Conservation (phyloP, 768 basidiomycete species). For the Tulasnella sp. region DNA sequence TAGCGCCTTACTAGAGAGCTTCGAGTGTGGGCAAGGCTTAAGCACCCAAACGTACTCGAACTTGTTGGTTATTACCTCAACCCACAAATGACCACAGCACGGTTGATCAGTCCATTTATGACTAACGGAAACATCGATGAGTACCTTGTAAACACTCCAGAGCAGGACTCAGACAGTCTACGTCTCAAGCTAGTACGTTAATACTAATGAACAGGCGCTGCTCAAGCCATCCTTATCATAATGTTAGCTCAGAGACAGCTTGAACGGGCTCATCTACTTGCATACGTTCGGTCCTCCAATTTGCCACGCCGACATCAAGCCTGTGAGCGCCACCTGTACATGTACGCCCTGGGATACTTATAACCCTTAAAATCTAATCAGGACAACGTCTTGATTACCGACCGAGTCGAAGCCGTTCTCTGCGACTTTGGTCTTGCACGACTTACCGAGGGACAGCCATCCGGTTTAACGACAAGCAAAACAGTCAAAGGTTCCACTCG, state of each 20-base stretch:
- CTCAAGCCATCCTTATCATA: too few relatives aligned
- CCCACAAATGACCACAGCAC: slow-evolving; percentile 8
- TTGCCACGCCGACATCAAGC: slow-evolving; percentile 4
- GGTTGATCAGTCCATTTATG: background rate
- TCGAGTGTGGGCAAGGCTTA: background rate
- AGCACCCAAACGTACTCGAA: background rate
- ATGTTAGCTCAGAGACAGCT: background rate
- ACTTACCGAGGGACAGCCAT: background rate
- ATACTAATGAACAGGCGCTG: too few relatives aligned
- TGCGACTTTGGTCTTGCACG: slow-evolving; percentile 28
- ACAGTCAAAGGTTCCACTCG: slow-evolving; percentile 7
- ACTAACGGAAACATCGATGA: background rate
- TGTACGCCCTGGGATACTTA: background rate
- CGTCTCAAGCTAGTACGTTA: background rate
- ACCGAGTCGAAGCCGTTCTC: background rate
- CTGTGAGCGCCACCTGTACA: background rate
- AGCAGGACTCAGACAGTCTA: background rate
- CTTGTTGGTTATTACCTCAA: background rate
- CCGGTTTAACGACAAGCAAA: slow-evolving; percentile 19
- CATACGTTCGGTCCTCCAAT: background rate
- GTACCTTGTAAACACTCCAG: background rate
- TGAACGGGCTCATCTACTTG: background rate
- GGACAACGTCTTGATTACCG: slow-evolving; percentile 5
- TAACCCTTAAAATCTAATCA: background rate
- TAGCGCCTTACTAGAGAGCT: background rate